Evolutionary conservation across 768 basidiomycete genomes (phyloP).

Genomic region (Rhizopogon roseolus): DNA sequence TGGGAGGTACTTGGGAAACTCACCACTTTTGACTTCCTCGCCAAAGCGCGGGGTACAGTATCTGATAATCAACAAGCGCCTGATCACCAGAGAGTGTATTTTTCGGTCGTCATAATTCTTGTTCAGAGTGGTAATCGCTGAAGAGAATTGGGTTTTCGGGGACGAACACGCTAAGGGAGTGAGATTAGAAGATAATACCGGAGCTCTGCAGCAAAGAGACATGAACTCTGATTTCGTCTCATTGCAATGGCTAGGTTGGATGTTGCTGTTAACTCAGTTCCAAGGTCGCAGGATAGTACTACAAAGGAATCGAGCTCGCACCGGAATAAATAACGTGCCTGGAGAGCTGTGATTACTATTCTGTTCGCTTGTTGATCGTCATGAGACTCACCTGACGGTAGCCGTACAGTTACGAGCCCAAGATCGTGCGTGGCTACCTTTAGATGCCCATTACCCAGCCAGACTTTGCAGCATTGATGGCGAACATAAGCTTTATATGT

Average conservation of each 20-base stretch:
- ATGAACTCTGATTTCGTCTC: slow-evolving; percentile 24
- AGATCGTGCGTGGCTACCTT: slow-evolving; percentile 12
- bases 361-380: neutral
- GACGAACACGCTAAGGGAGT: no score
- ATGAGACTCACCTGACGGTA: neutral
- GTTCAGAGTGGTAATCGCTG: no score
- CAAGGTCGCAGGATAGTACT: slow-evolving; percentile 25
- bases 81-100: no score
- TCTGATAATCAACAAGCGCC: no score
- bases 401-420: slow-evolving; percentile 13
- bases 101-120: no score
- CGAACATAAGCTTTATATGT: no score
- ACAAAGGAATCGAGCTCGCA: slow-evolving; percentile 18
- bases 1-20: no score
- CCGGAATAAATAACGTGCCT: slow-evolving; percentile 26
- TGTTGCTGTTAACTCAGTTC: slow-evolving; percentile 32
- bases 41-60: no score
- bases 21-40: no score
- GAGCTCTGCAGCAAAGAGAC: slow-evolving; percentile 23
- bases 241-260: slow-evolving; percentile 39
- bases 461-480: no score
- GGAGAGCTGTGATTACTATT: slow-evolving; percentile 18
- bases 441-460: slow-evolving; percentile 1
- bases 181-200: no score
- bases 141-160: no score